Percentiles rank a stretch among this genome's conserved stretches.
Evolutionary conservation across 345 rosid genomes (phyloP).

Genomic region (Salix brachista): DNA sequence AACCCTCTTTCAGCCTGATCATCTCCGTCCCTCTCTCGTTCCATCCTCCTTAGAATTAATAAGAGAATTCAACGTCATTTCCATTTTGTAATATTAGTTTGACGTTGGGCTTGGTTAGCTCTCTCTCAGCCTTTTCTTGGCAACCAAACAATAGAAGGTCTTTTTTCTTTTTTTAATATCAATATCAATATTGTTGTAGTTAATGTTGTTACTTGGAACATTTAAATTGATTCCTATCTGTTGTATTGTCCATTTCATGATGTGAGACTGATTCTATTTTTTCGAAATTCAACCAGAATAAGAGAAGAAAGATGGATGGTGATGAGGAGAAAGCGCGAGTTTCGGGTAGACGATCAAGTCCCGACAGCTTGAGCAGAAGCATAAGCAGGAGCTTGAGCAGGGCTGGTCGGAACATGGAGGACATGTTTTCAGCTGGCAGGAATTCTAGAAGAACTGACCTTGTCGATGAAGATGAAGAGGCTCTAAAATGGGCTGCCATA

Average conservation of each 20-base stretch:
- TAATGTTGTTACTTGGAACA: too few species aligned
- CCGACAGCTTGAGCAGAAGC: conserved; percentile 15
- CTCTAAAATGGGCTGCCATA: conserved; percentile 93
- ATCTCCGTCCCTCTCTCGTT: neutral
- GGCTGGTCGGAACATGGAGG: conserved; percentile 61
- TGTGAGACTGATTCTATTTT: neutral
- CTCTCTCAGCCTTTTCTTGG: neutral
- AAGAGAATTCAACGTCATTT: neutral
- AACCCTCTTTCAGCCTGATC: neutral
- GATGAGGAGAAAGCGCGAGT: conserved; percentile 26
- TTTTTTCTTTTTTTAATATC: neutral
- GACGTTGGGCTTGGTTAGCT: neutral
- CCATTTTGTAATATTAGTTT: neutral
- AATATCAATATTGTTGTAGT: neutral
- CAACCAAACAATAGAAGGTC: neutral
- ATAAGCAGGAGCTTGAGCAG: conserved; percentile 59
- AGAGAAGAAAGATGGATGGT: conserved; percentile 29
- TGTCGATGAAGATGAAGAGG: conserved; percentile 76
- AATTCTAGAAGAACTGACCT: conserved; percentile 47
- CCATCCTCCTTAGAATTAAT: neutral
- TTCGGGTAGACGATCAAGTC: conserved; percentile 25
- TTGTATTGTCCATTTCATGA: neutral
- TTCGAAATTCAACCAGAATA: neutral
- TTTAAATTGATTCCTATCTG: neutral
- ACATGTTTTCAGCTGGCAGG: conserved; percentile 43